phyloP scores from a whole-genome alignment of 768 basidiomycete genomes.

The Tylopilus plumbeoviolaceoides region DNA sequence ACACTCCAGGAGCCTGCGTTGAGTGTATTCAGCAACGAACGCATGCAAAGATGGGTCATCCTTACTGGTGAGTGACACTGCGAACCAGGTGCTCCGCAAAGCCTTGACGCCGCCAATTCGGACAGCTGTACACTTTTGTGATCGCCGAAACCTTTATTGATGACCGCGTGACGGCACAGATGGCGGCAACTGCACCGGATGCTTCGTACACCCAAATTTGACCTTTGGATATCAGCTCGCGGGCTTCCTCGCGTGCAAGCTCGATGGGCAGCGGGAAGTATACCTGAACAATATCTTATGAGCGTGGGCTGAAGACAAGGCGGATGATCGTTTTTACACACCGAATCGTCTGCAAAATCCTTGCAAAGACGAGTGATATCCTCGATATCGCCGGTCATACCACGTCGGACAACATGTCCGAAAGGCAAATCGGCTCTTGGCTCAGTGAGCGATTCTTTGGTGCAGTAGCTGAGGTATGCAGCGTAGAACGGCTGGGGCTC shows the following conservation, averaged over 20 bases:
- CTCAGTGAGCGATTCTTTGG: slow-evolving; percentile 33
- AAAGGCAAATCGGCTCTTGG: slow-evolving; percentile 24
- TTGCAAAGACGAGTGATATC: slow-evolving; percentile 43
- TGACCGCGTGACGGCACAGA: slow-evolving; percentile 56
- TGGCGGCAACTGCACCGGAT: slow-evolving; percentile 38
- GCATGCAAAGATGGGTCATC: background rate
- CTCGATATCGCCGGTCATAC: slow-evolving; percentile 35
- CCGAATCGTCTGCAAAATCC: slow-evolving; percentile 50
- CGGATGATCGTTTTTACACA: slow-evolving; percentile 25
- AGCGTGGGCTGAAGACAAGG: background rate
- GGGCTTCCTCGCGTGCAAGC: slow-evolving; percentile 41
- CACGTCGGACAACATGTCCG: slow-evolving; percentile 38
- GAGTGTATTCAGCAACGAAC: background rate
- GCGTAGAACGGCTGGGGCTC: slow-evolving; percentile 47
- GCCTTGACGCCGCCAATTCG: slow-evolving; percentile 41
- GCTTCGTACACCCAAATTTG: slow-evolving; percentile 52
- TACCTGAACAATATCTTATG: slow-evolving; percentile 30
- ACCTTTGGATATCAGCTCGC: slow-evolving; percentile 43
- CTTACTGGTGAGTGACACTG: slow-evolving; percentile 42
- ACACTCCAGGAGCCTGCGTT: slow-evolving; percentile 35
- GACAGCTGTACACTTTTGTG: slow-evolving; percentile 55
- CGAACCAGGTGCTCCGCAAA: slow-evolving; percentile 52
- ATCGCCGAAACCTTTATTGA: slow-evolving; percentile 48
- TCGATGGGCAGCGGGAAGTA: slow-evolving; percentile 41
- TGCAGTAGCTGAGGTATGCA: slow-evolving; percentile 46